Conservation (phyloP, 1,139 yeast species). For the Zhuliangozyma blackwelliae region DNA sequence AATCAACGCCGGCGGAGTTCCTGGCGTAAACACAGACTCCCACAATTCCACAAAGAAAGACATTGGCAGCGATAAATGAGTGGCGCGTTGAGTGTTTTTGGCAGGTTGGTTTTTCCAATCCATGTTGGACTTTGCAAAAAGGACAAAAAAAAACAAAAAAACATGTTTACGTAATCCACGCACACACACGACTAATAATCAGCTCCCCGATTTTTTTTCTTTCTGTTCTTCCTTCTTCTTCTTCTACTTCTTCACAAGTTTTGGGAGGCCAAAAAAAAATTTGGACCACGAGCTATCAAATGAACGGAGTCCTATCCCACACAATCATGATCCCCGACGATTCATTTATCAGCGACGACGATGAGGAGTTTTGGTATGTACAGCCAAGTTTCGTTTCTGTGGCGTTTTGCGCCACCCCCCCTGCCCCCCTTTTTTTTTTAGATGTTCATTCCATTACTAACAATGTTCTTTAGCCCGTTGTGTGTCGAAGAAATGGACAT, state of each 20-base stretch:
- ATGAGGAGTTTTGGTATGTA: conserved; percentile 68
- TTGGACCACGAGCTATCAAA: background rate
- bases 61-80: conserved; percentile 4
- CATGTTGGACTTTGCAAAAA: too few relatives aligned
- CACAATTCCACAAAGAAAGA: conserved; percentile 67
- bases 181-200: too few relatives aligned
- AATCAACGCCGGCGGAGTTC: conserved; percentile 82
- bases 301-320: background rate
- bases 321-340: conserved; percentile 27
- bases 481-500: conserved; percentile 98
- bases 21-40: conserved; percentile 93
- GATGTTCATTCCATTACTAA: conserved; percentile 14
- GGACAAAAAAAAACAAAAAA: too few relatives aligned
- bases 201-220: background rate
- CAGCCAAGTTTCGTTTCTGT: background rate
- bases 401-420: conserved; percentile 1
- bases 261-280: background rate
- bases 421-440: conserved; percentile 2
- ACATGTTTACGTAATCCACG: too few relatives aligned
- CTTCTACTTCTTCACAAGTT: too few relatives aligned
- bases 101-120: too few relatives aligned
- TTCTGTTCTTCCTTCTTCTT: background rate
- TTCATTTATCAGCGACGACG: conserved; percentile 69
- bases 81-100: too few relatives aligned
- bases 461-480: conserved; percentile 55